These are phyloP conservation scores for Aristolochia fimbriata DNA, from an alignment of 164 flowering plant species.

Conservation along the genomic window DNA sequence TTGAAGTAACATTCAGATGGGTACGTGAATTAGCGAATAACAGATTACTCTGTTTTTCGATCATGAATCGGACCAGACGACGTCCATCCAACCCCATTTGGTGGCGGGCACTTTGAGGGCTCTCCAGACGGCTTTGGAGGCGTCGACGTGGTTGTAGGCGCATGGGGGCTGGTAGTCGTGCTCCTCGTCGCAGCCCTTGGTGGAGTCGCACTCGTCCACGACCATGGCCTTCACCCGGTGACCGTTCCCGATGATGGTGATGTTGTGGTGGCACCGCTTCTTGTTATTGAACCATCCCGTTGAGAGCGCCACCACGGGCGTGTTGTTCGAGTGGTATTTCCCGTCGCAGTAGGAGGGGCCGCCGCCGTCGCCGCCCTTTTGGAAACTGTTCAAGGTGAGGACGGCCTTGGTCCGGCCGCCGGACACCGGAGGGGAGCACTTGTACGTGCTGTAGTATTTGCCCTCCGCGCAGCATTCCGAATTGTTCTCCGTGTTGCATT, in stretches of 20 bases:
- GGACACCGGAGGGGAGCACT: conserved; percentile 9
- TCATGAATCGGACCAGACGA: conserved; percentile 4
- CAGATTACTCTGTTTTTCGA: too few relatives aligned
- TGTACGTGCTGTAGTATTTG: neutral
- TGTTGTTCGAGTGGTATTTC: neutral
- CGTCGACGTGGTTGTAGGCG: conserved; percentile 9
- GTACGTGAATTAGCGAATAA: too few relatives aligned
- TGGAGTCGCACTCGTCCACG: conserved; percentile 13
- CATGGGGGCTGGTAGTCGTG: conserved; percentile 12
- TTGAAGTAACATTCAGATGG: too few relatives aligned
- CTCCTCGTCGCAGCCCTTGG: conserved; percentile 7
- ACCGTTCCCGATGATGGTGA: conserved; percentile 5
- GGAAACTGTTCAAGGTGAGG: conserved; percentile 8
- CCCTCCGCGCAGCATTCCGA: conserved; percentile 8
- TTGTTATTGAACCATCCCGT: conserved; percentile 6
- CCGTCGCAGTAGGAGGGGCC: conserved; percentile 8
- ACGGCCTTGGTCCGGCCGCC: conserved; percentile 1
- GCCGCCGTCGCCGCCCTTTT: conserved; percentile 7
- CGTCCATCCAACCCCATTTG: neutral
- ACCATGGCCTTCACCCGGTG: conserved; percentile 6
- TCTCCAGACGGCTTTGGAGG: conserved; percentile 9
- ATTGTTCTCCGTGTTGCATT: conserved; percentile 2
- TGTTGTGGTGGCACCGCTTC: conserved; percentile 3
- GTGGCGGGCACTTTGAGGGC: neutral
- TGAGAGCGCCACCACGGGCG: conserved; percentile 5